Base-by-base conservation (phyloP, 176 grass and related monocot genomes). In the Saccharum spontaneum region DNA sequence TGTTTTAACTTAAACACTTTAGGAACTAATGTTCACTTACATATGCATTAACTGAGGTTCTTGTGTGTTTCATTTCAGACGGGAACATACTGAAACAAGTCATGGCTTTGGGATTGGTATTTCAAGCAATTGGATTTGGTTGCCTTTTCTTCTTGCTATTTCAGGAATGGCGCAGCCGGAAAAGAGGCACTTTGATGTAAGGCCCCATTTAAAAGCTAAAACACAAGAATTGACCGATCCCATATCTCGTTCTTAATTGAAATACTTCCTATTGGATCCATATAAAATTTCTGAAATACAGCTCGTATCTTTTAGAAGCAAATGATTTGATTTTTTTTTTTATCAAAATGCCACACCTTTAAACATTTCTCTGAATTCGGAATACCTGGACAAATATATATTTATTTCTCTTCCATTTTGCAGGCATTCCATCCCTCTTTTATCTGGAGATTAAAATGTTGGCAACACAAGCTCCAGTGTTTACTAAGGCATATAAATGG, bases 91-190 rank as follows among this genome's bases (percentile, higher is more conserved):
- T 72, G 60, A 30, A 3, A 59, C 23, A 60, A 45, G 3, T 1
- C 44, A 48, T 76, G 22, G 62, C 37, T 38, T 43, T 24, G 0
- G 60, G 15, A 28, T 50, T 80, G 7, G 34, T 68, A 50, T 22
- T 68, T 36, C 78, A 68, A 80, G 78, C 64, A 81, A 52, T 69
- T 69, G 78, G 78, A 6, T 80, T 68, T 36, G 78, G 0, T 30
- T 80, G 43, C 5, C 43, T 68, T 23, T 50, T 80, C 43, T 69
- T 81, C 78, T 50, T 80, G 63, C 63, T 80, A 16, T 64, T 80
- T 11, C 43, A 68, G 28, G 78, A 80, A 80, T 80, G 78, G 62
- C 78, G 78, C 20, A 46, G 43, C 41, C 62, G 28, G 28, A 80
- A 80, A 80, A 80, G 43, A 50, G 62, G 62, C 4, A 67, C 26